Conservation (phyloP, 257 asterid genomes). For the Salvia rosmarinus region DNA sequence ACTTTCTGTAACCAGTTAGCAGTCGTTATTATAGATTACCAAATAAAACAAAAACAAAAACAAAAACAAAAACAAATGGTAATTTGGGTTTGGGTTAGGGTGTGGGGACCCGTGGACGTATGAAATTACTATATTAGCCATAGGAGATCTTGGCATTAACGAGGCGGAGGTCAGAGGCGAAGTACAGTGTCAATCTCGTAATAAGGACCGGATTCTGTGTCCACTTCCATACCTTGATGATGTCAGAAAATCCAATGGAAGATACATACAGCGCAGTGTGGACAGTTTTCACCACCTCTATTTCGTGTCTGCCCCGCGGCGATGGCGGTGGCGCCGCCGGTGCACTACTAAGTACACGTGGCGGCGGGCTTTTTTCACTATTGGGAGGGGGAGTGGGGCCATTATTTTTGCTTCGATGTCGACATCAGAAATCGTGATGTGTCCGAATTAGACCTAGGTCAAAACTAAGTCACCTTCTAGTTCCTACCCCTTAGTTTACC, state of each 20-base stretch:
- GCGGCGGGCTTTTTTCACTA: constrained; percentile 30
- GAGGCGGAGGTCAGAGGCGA: constrained; percentile 36
- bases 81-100: constrained; percentile 29
- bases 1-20: constrained; percentile 46
- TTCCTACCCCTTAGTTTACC: constrained; percentile 22
- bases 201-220: constrained; percentile 42
- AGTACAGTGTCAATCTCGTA: constrained; percentile 67
- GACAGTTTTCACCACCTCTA: constrained; percentile 36
- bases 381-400: constrained; percentile 6
- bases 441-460: constrained; percentile 51
- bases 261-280: constrained; percentile 45
- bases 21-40: background rate
- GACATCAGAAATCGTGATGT: constrained; percentile 37
- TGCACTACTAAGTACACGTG: background rate
- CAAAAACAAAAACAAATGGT: background rate
- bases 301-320: constrained; percentile 22
- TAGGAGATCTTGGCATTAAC: constrained; percentile 39
- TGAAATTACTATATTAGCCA: constrained; percentile 47
- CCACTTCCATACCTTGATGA: constrained; percentile 41
- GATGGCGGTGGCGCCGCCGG: too few species aligned
- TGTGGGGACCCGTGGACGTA: constrained; percentile 41
- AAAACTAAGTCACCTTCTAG: constrained; percentile 42
- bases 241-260: constrained; percentile 81
- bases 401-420: constrained; percentile 40
- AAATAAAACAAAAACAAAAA: accelerated